Evolutionary conservation across 192 early-diverging fungal species (phyloP).

Genomic region (Coemansia sp.): DNA sequence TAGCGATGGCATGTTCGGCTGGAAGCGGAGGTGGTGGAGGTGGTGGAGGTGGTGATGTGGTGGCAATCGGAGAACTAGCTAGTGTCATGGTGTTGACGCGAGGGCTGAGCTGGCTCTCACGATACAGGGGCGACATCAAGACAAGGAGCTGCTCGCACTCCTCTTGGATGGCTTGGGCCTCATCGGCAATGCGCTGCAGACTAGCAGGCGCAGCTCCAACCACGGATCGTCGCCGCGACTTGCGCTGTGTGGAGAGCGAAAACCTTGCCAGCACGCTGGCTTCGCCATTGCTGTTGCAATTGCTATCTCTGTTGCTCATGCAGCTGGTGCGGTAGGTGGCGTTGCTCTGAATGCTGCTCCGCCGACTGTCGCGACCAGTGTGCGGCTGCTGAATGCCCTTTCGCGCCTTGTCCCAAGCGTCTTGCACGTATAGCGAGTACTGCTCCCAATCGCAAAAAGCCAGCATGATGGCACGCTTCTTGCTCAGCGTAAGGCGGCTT

Average conservation of each 20-base stretch:
- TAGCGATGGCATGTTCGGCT: not conserved
- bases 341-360: constrained; percentile 28
- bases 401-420: constrained; percentile 51
- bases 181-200: constrained; percentile 50
- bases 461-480: constrained; percentile 55
- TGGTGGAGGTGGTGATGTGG: not conserved
- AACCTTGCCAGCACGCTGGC: constrained; percentile 18
- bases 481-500: constrained; percentile 46
- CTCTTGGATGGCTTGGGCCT: constrained; percentile 35
- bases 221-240: constrained; percentile 47
- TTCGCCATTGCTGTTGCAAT: not conserved
- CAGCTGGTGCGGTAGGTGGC: not conserved
- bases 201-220: constrained; percentile 49
- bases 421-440: constrained; percentile 54
- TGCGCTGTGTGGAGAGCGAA: constrained; percentile 46
- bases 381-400: constrained; percentile 39
- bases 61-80: not conserved
- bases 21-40: too few relatives aligned
- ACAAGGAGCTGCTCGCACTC: constrained; percentile 46
- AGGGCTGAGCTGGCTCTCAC: constrained; percentile 32
- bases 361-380: constrained; percentile 24
- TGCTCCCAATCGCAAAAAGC: constrained; percentile 57
- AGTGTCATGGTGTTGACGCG: constrained; percentile 11
- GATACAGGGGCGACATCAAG: constrained; percentile 51
- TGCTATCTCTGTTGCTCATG: constrained; percentile 3